phyloP scores from a whole-genome alignment of 345 rosid genomes.

The Arabidopsis arenosa region DNA sequence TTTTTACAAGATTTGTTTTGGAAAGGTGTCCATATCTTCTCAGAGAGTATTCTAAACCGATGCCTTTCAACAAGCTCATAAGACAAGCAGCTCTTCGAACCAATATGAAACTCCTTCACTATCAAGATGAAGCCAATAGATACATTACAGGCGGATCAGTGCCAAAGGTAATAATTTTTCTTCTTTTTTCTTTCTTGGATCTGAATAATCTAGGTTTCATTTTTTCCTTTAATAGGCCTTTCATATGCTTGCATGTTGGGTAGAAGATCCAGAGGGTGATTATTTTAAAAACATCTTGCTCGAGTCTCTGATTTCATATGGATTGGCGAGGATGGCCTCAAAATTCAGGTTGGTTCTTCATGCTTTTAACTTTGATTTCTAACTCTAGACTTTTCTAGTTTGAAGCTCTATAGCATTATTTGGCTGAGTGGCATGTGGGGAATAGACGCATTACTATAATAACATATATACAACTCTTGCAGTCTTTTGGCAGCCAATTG shows the following conservation, averaged over 20 bases:
- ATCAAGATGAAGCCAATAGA: constrained; percentile 10
- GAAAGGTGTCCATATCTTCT: not conserved
- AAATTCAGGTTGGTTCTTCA: constrained; percentile 42
- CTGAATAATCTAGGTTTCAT: not conserved
- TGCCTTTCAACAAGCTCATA: constrained; percentile 10
- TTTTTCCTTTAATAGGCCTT: not conserved
- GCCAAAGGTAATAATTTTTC: not conserved
- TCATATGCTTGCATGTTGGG: constrained; percentile 59
- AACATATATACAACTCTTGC: not conserved
- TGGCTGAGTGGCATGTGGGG: too few relatives aligned
- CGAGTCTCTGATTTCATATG: constrained; percentile 45
- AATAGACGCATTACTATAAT: not conserved
- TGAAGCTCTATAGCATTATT: too few relatives aligned
- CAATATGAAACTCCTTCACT: constrained; percentile 8
- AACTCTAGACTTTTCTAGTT: not conserved
- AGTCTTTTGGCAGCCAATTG: constrained; percentile 49
- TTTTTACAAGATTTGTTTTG: constrained; percentile 8
- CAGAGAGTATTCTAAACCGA: not conserved
- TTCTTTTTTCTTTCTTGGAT: not conserved
- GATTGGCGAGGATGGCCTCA: constrained; percentile 58
- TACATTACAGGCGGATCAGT: constrained; percentile 3
- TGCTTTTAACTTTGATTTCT: not conserved
- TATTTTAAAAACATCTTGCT: constrained; percentile 50
- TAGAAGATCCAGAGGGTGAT: constrained; percentile 55
- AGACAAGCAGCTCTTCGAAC: not conserved